Evolutionary conservation across 257 asterid genomes (phyloP), one percentile per base, ranked within the genome.

Genomic region (Primulina tabacum): DNA sequence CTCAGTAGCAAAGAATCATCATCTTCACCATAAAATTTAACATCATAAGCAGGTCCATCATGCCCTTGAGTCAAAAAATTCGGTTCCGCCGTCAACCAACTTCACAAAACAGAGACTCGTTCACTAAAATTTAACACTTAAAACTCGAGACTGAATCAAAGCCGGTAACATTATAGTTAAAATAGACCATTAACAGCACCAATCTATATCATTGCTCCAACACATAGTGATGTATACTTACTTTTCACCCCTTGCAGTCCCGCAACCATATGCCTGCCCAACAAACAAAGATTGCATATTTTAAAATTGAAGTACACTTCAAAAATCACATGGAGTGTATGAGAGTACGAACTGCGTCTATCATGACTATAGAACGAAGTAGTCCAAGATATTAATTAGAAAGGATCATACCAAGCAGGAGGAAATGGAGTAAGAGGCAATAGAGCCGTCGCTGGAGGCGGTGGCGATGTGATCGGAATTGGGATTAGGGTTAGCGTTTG

Each of bases 41-140:
- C 91, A 86, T 90, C 99, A 83, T 93, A 93, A 80, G 91, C 96
- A 53, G 99, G 96, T 21, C 97, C 99, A 68, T 89, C 88, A 72
- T 93, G 97, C 74, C 96, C 99, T 81, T 82, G 86, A 43, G 85
- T 80, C 78, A 82, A 68, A 76, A 81, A 82, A 58, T 80, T 64
- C 7, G 96, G 96, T 70, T 89, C 97, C 62, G 95, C 91, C 79
- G 77, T 81, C 57, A 81, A 35, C 83, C 82, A 83, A 71, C 99
- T 90, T 74, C 83, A 76, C 79, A 59, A 79, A 67, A 71, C 71
- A 64, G 58, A 35, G 43, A 37, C 53, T 18, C 71, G 35, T 53
- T 28, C 43, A 72, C 34, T 68, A 61, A 50, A 32, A 35, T 14
- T n/a, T 59, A 50, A 4, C 18, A 47, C 24, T 8, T 34, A 63